phyloP scores from a whole-genome alignment of 1,139 yeast genomes.

The Candida sanyaensis region DNA sequence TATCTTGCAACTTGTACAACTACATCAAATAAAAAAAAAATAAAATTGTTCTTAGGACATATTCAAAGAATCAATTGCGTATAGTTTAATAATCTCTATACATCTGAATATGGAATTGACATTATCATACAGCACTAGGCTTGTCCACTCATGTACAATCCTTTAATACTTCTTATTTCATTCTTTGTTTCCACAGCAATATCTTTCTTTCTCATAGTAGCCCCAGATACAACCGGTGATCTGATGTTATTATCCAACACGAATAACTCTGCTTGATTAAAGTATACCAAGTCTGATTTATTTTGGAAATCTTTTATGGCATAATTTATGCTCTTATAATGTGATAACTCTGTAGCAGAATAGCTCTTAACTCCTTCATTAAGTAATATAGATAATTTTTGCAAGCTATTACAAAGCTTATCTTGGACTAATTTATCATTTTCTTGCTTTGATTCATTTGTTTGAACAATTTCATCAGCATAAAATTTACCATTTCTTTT shows the following conservation, averaged over 20 bases:
- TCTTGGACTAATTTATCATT: conserved; percentile 31
- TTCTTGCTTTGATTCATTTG: conserved; percentile 24
- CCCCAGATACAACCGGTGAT: neutral
- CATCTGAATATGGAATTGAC: no score
- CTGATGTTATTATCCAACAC: conserved; percentile 4
- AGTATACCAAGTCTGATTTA: conserved; percentile 37
- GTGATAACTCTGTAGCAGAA: conserved; percentile 34
- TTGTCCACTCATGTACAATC: conserved; percentile 48
- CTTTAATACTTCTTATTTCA: conserved; percentile 47
- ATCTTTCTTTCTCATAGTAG: conserved; percentile 24
- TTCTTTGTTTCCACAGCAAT: conserved; percentile 38
- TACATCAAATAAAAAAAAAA: no score
- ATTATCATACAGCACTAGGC: neutral
- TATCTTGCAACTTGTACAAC: no score
- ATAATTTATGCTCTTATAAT: conserved; percentile 31
- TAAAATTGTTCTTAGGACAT: no score
- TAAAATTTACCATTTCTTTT: conserved; percentile 32
- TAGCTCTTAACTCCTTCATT: conserved; percentile 28
- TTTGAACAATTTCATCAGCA: conserved; percentile 44
- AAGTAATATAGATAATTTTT: conserved; percentile 24
- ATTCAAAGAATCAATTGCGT: no score
- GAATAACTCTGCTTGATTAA: conserved; percentile 18
- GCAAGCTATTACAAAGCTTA: conserved; percentile 25
- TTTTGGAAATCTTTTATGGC: conserved; percentile 41
- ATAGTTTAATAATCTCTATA: no score